Conservation (phyloP, 257 asterid genomes). For the Nicotiana attenuata region DNA sequence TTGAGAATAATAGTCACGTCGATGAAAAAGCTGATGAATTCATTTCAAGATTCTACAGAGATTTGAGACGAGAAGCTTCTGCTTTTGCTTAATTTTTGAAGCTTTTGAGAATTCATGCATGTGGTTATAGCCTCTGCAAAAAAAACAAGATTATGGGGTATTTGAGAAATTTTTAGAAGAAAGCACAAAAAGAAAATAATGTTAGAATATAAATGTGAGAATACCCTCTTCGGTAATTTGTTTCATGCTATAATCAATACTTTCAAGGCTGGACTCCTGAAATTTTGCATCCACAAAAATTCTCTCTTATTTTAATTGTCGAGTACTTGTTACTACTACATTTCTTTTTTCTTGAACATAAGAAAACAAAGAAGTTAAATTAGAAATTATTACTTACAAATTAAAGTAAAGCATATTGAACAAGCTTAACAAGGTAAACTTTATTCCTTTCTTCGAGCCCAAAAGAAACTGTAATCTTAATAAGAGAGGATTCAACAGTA, state of each 20-base stretch:
- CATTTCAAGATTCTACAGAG: slow-evolving; percentile 23
- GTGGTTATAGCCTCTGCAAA: no score
- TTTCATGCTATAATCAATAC: background rate
- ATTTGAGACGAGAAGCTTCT: slow-evolving; percentile 14
- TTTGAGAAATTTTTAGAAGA: background rate
- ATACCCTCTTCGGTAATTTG: background rate
- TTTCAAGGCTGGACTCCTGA: background rate
- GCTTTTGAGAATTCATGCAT: no score
- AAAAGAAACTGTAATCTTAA: background rate
- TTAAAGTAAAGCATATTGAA: background rate
- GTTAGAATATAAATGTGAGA: background rate
- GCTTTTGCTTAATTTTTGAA: background rate
- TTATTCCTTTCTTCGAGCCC: background rate
- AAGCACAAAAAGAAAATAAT: background rate
- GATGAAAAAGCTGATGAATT: slow-evolving; percentile 33
- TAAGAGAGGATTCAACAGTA: background rate
- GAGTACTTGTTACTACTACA: no score
- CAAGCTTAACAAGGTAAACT: background rate
- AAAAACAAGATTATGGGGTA: no score
- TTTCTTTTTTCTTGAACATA: background rate
- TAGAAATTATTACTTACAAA: background rate
- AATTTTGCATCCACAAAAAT: background rate
- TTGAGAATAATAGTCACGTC: slow-evolving; percentile 6
- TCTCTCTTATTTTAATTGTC: background rate
- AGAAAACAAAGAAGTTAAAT: background rate